These are phyloP conservation scores for Oryza australiensis DNA, from an alignment of 176 grass and related monocot species.

Conservation along the genomic window DNA sequence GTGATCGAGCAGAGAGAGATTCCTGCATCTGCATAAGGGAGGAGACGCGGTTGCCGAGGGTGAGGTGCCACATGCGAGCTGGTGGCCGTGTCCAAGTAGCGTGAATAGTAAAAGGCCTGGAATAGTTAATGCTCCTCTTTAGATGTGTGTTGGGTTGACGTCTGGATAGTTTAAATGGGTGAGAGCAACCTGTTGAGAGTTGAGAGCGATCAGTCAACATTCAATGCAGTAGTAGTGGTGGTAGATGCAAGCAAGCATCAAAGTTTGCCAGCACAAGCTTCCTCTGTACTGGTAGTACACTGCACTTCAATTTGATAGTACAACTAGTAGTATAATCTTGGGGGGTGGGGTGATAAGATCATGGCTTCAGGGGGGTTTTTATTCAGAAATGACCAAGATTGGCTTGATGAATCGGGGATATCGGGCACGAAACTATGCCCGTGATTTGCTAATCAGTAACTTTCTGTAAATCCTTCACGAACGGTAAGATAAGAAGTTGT, in stretches of 20 bases:
- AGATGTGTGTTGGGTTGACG: conserved; percentile 1
- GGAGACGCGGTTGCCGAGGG: conserved; percentile 27
- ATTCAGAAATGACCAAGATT: neutral
- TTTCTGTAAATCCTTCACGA: neutral
- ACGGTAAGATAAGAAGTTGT: neutral
- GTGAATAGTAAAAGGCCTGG: conserved; percentile 13
- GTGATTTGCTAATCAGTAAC: neutral
- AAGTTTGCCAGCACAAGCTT: neutral
- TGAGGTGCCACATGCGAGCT: conserved; percentile 16
- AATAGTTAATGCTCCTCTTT: conserved; percentile 3
- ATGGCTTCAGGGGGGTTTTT: neutral
- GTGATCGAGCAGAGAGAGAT: neutral
- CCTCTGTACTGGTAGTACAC: neutral
- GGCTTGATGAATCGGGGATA: neutral
- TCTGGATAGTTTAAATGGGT: neutral
- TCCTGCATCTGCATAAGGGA: conserved; percentile 17
- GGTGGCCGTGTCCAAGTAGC: conserved; percentile 12
- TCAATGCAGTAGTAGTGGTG: neutral
- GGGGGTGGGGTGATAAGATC: no score
- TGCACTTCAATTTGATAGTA: no score
- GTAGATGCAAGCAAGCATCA: conserved; percentile 6
- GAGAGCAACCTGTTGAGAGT: neutral
- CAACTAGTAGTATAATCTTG: no score
- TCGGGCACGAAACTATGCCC: neutral
- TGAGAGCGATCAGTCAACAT: conserved; percentile 19